These are phyloP conservation scores for Cucurbita maxima DNA, from an alignment of 306 rosid species.

Conservation along the genomic window DNA sequence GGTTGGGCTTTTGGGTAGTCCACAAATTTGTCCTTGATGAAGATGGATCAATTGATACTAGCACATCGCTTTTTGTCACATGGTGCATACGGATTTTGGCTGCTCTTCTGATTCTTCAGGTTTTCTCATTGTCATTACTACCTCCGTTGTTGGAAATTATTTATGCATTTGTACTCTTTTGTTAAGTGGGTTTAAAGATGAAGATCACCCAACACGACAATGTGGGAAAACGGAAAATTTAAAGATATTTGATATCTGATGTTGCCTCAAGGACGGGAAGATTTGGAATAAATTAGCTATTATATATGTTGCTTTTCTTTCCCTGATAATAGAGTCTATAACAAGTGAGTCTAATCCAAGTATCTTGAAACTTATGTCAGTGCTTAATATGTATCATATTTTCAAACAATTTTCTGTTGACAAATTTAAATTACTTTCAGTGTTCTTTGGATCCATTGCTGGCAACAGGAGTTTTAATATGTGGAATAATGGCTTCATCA, in stretches of 20 bases:
- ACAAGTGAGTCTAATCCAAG: not conserved
- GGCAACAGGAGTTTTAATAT: slow-evolving; percentile 41
- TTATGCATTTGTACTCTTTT: not conserved
- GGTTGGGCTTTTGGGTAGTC: slow-evolving; percentile 92
- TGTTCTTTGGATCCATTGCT: slow-evolving; percentile 66
- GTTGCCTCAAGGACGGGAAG: not conserved
- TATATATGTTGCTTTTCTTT: not conserved
- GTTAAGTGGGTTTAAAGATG: not conserved
- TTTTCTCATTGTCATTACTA: slow-evolving; percentile 7
- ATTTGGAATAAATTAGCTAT: not conserved
- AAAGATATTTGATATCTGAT: not conserved
- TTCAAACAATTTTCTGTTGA: slow-evolving; percentile 7
- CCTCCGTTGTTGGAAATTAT: not conserved
- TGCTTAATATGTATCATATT: not conserved
- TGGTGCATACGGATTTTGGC: slow-evolving; percentile 72
- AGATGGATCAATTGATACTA: slow-evolving; percentile 68
- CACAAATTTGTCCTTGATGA: slow-evolving; percentile 64
- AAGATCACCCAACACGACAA: not conserved
- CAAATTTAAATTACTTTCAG: slow-evolving; percentile 28
- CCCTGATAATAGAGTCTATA: not conserved
- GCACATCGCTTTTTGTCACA: slow-evolving; percentile 59
- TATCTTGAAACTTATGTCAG: not conserved
- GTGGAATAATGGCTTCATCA: slow-evolving; percentile 31
- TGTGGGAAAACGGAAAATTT: not conserved
- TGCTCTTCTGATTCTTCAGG: slow-evolving; percentile 60